phyloP scores from a whole-genome alignment of 2,329 filamentous ascomycete species.

The Cordyceps cicadae region DNA sequence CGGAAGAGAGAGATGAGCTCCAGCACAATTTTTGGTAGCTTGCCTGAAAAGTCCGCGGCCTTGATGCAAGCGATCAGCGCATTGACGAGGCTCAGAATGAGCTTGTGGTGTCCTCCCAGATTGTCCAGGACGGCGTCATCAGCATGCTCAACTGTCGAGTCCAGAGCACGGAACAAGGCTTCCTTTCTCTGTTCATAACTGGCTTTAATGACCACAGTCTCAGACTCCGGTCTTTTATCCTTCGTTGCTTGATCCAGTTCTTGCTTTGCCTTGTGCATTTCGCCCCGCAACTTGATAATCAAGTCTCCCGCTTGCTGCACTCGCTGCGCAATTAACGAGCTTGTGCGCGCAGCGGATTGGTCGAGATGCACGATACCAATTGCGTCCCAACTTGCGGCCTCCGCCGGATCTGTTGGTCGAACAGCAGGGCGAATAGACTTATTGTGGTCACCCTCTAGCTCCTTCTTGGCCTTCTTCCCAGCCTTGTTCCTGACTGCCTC shows the following conservation, averaged over 20 bases:
- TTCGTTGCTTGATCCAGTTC: constrained; percentile 36
- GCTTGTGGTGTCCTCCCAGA: constrained; percentile 48
- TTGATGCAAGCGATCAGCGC: constrained; percentile 47
- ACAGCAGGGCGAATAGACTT: constrained; percentile 35
- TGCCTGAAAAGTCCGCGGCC: constrained; percentile 42
- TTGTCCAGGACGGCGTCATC: constrained; percentile 50
- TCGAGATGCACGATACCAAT: constrained; percentile 43
- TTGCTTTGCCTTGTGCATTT: constrained; percentile 39
- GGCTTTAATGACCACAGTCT: constrained; percentile 30
- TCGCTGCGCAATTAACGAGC: constrained; percentile 33
- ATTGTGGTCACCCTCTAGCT: constrained; percentile 31
- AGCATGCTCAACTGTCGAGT: constrained; percentile 46
- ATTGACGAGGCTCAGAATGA: constrained; percentile 47
- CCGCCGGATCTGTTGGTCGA: constrained; percentile 37
- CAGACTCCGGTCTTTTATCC: constrained; percentile 30
- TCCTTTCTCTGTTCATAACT: constrained; percentile 38
- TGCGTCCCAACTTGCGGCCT: constrained; percentile 45
- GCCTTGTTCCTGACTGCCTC: constrained; percentile 38
- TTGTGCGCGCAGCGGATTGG: constrained; percentile 28
- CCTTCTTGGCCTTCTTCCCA: constrained; percentile 37
- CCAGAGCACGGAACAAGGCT: constrained; percentile 41
- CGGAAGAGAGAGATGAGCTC: constrained; percentile 54
- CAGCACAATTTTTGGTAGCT: constrained; percentile 47
- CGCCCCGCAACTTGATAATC: constrained; percentile 38
- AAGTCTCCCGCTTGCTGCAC: constrained; percentile 45